Evolutionary conservation across 768 basidiomycete species (phyloP).

Genomic region (Pholiota conissans): DNA sequence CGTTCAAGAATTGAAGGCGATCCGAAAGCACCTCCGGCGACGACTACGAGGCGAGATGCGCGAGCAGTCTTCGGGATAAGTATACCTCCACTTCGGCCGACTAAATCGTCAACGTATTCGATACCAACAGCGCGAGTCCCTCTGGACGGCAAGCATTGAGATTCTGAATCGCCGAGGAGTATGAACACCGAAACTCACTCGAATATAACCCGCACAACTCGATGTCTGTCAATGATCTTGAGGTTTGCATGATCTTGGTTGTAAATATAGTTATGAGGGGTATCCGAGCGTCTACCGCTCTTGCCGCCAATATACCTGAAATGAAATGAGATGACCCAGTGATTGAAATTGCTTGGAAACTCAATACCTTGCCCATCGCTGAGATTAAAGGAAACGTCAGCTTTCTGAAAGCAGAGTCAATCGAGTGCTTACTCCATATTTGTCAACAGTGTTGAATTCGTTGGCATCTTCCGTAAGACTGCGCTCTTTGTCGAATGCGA

Average conservation of each 20-base stretch:
- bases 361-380: slow-evolving; percentile 5
- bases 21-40: slow-evolving; percentile 56
- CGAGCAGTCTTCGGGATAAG: slow-evolving; percentile 21
- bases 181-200: slow-evolving; percentile 36
- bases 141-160: slow-evolving; percentile 20
- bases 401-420: not conserved
- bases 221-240: slow-evolving; percentile 33
- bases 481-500: slow-evolving; percentile 47
- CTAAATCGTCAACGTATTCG: slow-evolving; percentile 44
- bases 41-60: slow-evolving; percentile 46
- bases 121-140: slow-evolving; percentile 47
- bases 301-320: slow-evolving; percentile 51
- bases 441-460: slow-evolving; percentile 25
- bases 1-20: slow-evolving; percentile 57
- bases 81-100: slow-evolving; percentile 21
- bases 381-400: not conserved
- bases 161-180: not conserved
- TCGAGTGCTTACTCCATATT: not conserved
- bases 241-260: slow-evolving; percentile 41
- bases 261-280: slow-evolving; percentile 52
- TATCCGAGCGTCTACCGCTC: slow-evolving; percentile 58
- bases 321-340: no score
- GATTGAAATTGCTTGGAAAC: no score
- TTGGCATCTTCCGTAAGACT: slow-evolving; percentile 46
- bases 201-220: slow-evolving; percentile 46